phyloP scores from a whole-genome alignment of 1,139 yeast genomes.

The Lodderomyces elongisporus region DNA sequence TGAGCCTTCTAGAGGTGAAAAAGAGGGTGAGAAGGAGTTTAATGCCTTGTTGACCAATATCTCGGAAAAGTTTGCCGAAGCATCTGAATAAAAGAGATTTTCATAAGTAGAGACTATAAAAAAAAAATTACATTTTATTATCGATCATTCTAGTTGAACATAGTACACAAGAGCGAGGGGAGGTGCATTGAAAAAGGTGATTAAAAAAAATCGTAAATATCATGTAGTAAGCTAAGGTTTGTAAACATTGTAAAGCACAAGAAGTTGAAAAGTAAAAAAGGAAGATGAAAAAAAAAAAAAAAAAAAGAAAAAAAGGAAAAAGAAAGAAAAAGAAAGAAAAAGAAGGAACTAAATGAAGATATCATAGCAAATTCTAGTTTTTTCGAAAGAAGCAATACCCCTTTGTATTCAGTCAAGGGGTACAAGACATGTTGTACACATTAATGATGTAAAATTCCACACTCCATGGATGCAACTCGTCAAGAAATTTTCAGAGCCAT shows the following conservation, averaged over 20 bases:
- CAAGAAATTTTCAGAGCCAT: slow-evolving; percentile 13
- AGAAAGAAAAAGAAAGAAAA: background rate
- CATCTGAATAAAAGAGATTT: slow-evolving; percentile 58
- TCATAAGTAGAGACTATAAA: background rate
- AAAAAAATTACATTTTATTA: background rate
- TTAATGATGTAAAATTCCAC: slow-evolving; percentile 7
- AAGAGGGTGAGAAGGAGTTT: slow-evolving; percentile 69
- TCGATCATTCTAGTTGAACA: background rate
- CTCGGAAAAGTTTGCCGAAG: slow-evolving; percentile 91
- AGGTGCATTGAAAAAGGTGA: too few relatives aligned
- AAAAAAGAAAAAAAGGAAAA: slow-evolving; percentile 1
- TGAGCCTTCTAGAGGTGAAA: slow-evolving; percentile 90
- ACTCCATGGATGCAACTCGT: slow-evolving; percentile 11
- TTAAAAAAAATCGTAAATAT: too few relatives aligned
- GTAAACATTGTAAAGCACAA: background rate
- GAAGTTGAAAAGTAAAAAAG: too few relatives aligned
- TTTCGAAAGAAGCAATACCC: too few relatives aligned
- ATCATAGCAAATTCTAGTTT: too few relatives aligned
- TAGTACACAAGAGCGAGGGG: too few relatives aligned
- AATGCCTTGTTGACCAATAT: slow-evolving; percentile 69
- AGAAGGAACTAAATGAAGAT: too few relatives aligned
- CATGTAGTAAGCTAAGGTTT: too few relatives aligned
- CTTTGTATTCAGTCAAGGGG: slow-evolving; percentile 2
- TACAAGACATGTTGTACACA: slow-evolving; percentile 6
- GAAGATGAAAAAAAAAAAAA: slow-evolving; percentile 1